Percentiles rank a stretch among this genome's conserved stretches.
Conservation (phyloP, 768 basidiomycete genomes). For the Roridomyces roridus region DNA sequence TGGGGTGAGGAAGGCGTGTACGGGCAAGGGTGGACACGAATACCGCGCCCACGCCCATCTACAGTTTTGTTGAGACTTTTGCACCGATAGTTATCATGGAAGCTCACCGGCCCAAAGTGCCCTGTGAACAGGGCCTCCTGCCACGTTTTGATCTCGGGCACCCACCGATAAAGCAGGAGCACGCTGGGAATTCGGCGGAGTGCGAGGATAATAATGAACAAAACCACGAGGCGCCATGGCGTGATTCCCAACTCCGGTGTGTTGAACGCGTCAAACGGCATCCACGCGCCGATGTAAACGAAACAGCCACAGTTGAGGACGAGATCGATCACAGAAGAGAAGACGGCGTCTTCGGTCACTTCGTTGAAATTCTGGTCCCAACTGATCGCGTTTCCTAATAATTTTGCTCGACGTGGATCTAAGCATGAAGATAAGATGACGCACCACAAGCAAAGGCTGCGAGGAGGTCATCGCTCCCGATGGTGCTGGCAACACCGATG, state of each 20-base stretch:
- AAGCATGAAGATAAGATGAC: constrained; percentile 10
- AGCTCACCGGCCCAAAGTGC: constrained; percentile 81
- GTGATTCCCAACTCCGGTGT: constrained; percentile 61
- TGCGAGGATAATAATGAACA: constrained; percentile 71
- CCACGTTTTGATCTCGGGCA: constrained; percentile 88
- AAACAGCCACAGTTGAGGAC: constrained; percentile 83
- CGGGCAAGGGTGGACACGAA: constrained; percentile 85
- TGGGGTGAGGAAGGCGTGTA: constrained; percentile 61
- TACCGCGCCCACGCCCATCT: constrained; percentile 93
- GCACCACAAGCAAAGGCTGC: constrained; percentile 86
- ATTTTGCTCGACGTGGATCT: background rate
- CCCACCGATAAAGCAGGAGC: constrained; percentile 76
- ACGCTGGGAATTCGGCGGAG: constrained; percentile 85
- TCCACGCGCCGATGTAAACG: constrained; percentile 89
- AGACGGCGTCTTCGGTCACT: constrained; percentile 84
- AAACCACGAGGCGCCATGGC: constrained; percentile 72
- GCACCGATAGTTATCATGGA: background rate
- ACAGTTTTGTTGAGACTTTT: constrained; percentile 3
- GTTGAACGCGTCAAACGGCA: constrained; percentile 69
- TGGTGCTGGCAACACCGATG: constrained; percentile 78
- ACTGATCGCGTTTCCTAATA: constrained; percentile 87
- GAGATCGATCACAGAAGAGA: constrained; percentile 91
- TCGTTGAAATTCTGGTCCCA: constrained; percentile 89
- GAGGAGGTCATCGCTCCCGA: constrained; percentile 88
- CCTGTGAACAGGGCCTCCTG: constrained; percentile 90